Evolutionary conservation across 805 yeast species (phyloP), one percentile per base, ranked within the genome.

Genomic region (Saccharomyces paradoxus): DNA sequence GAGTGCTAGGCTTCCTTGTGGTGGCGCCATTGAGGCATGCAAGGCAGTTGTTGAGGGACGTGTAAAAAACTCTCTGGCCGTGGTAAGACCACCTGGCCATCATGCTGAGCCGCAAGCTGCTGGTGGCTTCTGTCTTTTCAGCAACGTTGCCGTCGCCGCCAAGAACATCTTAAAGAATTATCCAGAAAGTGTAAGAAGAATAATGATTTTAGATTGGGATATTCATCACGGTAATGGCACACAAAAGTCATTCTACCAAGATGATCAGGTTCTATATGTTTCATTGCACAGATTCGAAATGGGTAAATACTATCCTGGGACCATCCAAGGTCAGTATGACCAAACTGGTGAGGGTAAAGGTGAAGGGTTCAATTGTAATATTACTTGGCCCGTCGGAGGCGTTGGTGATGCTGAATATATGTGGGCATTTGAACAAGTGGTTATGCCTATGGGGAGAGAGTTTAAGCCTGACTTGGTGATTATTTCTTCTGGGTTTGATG

Each of bases 151-250:
- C 0, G 97, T 94, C 21, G 98, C 99, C 1, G 96, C 97, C 17
- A 87, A 87, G 64, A 83, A 85, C 56, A 86, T 91, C 58, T 73
- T 94, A 55, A 83, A 83, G 60, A 77, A 80, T 54, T 92, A 89
- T 69, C 96, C 97, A 0, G 97, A 92, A 63, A 80, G 89, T 27
- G 96, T 92, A 6, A 77, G 96, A 58, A 81, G 81, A 61, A 88
- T 94, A 44, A 81, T 89, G 55, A 84, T 94, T 56, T 65, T 91
- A 24, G 99, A 94, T 70, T 94, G 99, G 99, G 99, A 94, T 71
- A 90, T 94, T 50, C 99, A 94, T 71, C 99, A 94, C 70, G 99
- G 99, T 27, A 94, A 94, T 70, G 99, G 99, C 44, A 94, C 99
- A 1, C 99, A 94, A 70, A 86, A 87, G 67, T 89, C 96, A 2